These are phyloP conservation scores for Aphanocladium album DNA, from an alignment of 2,329 filamentous ascomycete genomes.

Conservation along the genomic window DNA sequence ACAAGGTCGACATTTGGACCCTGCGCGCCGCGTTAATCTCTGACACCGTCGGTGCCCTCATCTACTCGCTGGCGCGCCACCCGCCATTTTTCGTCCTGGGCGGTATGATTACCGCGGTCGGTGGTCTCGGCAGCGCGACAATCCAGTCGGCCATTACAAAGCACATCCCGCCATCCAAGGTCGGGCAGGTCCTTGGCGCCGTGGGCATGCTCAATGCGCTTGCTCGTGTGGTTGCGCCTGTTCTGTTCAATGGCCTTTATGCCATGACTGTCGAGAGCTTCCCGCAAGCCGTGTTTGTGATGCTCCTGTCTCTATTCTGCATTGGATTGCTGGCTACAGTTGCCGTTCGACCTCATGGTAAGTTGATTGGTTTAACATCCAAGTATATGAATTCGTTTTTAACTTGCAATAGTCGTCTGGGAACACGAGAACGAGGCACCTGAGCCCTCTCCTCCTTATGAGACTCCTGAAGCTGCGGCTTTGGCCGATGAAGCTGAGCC, in stretches of 20 bases:
- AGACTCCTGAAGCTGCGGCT: neutral
- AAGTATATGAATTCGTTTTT: neutral
- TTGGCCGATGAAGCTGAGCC: constrained; percentile 1
- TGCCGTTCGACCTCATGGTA: constrained; percentile 70
- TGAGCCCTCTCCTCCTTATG: neutral
- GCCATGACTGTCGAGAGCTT: constrained; percentile 72
- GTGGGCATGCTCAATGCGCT: constrained; percentile 81
- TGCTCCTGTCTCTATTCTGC: constrained; percentile 62
- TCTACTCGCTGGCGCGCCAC: constrained; percentile 63
- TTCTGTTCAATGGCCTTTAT: constrained; percentile 83
- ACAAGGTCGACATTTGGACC: constrained; percentile 70
- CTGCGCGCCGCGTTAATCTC: constrained; percentile 71
- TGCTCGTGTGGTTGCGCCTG: constrained; percentile 70
- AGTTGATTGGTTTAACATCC: constrained; percentile 32
- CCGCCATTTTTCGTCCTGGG: constrained; percentile 63
- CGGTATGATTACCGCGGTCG: constrained; percentile 69
- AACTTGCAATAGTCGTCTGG: constrained; percentile 1
- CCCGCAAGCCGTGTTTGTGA: constrained; percentile 78
- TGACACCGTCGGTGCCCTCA: constrained; percentile 69
- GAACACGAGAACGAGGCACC: constrained; percentile 9
- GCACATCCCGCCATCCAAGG: constrained; percentile 75
- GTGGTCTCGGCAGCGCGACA: constrained; percentile 80
- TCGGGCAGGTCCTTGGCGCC: constrained; percentile 85
- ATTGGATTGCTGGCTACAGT: constrained; percentile 62
- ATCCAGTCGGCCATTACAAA: constrained; percentile 83